A percentile compares a stretch with the other conserved stretches of the same genome.
phyloP scores from a whole-genome alignment of 75 land plant species.

The Pseudotsuga menziesii region DNA sequence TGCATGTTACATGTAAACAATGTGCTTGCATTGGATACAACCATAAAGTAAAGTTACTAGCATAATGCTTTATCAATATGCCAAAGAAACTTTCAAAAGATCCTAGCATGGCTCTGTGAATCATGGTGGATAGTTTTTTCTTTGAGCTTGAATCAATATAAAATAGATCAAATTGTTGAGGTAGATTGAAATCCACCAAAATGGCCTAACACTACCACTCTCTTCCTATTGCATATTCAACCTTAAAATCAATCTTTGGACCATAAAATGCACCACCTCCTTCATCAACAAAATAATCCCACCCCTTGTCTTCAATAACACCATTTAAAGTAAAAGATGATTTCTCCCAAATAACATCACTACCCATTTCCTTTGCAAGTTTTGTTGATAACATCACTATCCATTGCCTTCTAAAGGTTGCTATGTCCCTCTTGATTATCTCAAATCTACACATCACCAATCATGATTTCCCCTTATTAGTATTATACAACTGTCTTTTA shows the following conservation, averaged over 20 bases:
- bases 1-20: slow-evolving; percentile 82
- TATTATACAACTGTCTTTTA: no score
- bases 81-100: slow-evolving; percentile 96
- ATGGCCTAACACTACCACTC: slow-evolving; percentile 98
- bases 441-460: no score
- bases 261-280: slow-evolving; percentile 99
- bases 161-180: slow-evolving; percentile 79
- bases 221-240: slow-evolving; percentile 96
- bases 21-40: slow-evolving; percentile 90
- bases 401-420: no score
- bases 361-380: slow-evolving; percentile 89
- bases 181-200: slow-evolving; percentile 97
- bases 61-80: slow-evolving; percentile 87
- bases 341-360: slow-evolving; percentile 92
- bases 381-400: slow-evolving; percentile 78
- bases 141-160: slow-evolving; percentile 77
- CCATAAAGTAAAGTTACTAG: slow-evolving; percentile 98
- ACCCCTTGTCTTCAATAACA: slow-evolving; percentile 90
- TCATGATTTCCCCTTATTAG: no score
- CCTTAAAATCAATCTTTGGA: slow-evolving; percentile 96
- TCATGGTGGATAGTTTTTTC: slow-evolving; percentile 88
- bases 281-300: slow-evolving; percentile 87
- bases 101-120: slow-evolving; percentile 92
- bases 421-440: no score
- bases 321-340: slow-evolving; percentile 82